Base-by-base conservation (phyloP, 768 basidiomycete genomes). In the Mycena rebaudengoi region DNA sequence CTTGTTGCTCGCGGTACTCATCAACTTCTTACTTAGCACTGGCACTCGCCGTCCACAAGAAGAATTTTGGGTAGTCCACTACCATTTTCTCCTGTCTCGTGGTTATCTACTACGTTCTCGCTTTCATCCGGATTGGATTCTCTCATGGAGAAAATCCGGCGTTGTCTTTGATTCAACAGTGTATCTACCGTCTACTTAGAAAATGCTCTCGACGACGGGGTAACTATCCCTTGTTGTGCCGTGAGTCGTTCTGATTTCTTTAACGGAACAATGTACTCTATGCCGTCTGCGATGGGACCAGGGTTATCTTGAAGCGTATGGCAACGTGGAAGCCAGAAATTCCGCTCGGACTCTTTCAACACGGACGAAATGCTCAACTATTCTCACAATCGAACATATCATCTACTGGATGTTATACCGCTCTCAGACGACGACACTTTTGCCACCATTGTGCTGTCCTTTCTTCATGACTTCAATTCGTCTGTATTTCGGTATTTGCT, bases 71-170 rank as follows among this genome's bases (percentile, higher is more conserved):
- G 23, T 54, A 18, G 30, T 55, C 1, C 49, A 37, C 18, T 50
- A 71, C 12, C 35, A 50, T 6, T 69, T 71, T 25, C 60, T 69
- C 8, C 40, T 58, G 12, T 35, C 60, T 23, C 37, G 43, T 23
- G 68, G 65, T 11, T 69, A 69, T 41, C 20, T 29, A 18, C 54
- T 69, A 5, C 65, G 68, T 5, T 59, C 59, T 30, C 58, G 66
- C 16, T 68, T 62, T 46, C 44, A 48, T 10, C 50, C 55, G 4
- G 53, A 37, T n/a, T 70, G 70, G 70, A 43, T 59, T 16, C 66
- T 68, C 26, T 69, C 66, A 8, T 71, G 66, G 63, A 40, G n/a
- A n/a, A n/a, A n/a, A n/a, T n/a, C 13, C 16, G 14, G 8, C 2
- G 25, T 16, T n/a, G 5, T 21, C 29, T 37, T 35, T 32, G 16